phyloP scores from a whole-genome alignment of 2,329 filamentous ascomycete species.

The Capronia coronata region DNA sequence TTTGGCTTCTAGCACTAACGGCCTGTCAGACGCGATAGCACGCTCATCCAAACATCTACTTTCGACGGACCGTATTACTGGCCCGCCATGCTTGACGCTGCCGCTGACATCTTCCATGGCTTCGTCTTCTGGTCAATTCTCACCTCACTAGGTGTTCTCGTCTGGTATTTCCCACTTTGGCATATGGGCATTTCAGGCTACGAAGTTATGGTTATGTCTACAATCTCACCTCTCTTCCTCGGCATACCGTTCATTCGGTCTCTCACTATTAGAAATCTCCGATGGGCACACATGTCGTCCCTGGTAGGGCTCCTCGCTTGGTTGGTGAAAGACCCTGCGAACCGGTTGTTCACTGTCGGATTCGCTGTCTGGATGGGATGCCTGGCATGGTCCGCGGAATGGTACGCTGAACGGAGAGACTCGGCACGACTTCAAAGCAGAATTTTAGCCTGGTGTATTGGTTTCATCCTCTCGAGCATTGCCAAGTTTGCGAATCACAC shows the following conservation, averaged over 20 bases:
- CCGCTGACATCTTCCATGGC: constrained; percentile 88
- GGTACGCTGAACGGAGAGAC: constrained; percentile 70
- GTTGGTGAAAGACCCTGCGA: constrained; percentile 62
- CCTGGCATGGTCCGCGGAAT: constrained; percentile 75
- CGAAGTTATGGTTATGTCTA: constrained; percentile 80
- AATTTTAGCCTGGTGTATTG: constrained; percentile 71
- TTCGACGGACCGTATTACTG: constrained; percentile 68
- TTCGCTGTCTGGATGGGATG: constrained; percentile 76
- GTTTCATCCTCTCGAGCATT: constrained; percentile 75
- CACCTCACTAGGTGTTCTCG: constrained; percentile 77
- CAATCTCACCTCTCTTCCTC: constrained; percentile 73
- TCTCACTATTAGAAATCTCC: constrained; percentile 61
- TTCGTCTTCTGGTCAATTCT: constrained; percentile 95
- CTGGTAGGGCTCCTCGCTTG: constrained; percentile 75
- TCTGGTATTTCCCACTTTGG: constrained; percentile 99
- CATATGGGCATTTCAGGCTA: constrained; percentile 98
- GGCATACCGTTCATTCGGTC: constrained; percentile 62
- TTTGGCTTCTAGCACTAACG: constrained; percentile 31
- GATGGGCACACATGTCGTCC: constrained; percentile 67
- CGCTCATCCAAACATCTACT: constrained; percentile 54
- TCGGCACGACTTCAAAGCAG: constrained; percentile 71
- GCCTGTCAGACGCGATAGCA: constrained; percentile 62
- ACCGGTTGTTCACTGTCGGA: constrained; percentile 71
- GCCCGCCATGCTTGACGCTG: constrained; percentile 68
- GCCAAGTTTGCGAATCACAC: constrained; percentile 90